phyloP scores from a whole-genome alignment of 2,329 filamentous ascomycete species.

The Coccinonectria pachysandricola region DNA sequence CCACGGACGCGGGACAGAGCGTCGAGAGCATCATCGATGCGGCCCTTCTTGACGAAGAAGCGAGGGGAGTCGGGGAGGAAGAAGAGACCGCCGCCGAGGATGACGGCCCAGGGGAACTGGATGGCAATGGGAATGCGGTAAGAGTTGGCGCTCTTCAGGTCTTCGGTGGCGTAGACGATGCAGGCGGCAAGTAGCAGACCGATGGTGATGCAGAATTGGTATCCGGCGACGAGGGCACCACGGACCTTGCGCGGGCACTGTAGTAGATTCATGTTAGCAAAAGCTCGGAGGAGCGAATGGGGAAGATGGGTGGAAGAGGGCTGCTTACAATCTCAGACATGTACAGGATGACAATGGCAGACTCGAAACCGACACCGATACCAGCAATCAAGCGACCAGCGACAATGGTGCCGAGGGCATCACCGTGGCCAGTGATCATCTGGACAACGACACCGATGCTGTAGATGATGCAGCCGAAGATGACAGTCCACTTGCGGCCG shows the following conservation, averaged over 20 bases:
- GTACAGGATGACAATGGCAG: conserved; percentile 72
- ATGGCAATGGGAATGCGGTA: conserved; percentile 73
- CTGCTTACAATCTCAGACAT: conserved; percentile 66
- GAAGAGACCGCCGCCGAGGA: conserved; percentile 62
- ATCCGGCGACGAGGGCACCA: conserved; percentile 10
- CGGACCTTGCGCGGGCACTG: conserved; percentile 28
- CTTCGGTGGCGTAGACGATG: conserved; percentile 9
- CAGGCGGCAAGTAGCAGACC: conserved; percentile 10
- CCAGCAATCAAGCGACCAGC: conserved; percentile 67
- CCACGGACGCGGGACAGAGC: conserved; percentile 61
- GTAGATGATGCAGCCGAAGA: conserved; percentile 63
- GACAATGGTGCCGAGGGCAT: conserved; percentile 52
- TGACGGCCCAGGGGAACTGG: conserved; percentile 71
- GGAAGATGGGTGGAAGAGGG: background rate
- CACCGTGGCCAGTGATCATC: conserved; percentile 37
- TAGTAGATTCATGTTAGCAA: conserved; percentile 23
- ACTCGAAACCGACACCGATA: conserved; percentile 71
- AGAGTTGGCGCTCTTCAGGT: conserved; percentile 26
- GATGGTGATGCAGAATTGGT: conserved; percentile 13
- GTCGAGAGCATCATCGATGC: conserved; percentile 52
- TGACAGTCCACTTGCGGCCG: conserved; percentile 63
- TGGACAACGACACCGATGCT: conserved; percentile 58
- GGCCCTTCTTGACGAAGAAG: conserved; percentile 72
- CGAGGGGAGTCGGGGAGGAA: conserved; percentile 77
- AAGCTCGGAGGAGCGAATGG: background rate